Evolutionary conservation across 2,329 filamentous ascomycete genomes (phyloP), one percentile per base, ranked within the genome.

Genomic region (Periconia macrospinosa): DNA sequence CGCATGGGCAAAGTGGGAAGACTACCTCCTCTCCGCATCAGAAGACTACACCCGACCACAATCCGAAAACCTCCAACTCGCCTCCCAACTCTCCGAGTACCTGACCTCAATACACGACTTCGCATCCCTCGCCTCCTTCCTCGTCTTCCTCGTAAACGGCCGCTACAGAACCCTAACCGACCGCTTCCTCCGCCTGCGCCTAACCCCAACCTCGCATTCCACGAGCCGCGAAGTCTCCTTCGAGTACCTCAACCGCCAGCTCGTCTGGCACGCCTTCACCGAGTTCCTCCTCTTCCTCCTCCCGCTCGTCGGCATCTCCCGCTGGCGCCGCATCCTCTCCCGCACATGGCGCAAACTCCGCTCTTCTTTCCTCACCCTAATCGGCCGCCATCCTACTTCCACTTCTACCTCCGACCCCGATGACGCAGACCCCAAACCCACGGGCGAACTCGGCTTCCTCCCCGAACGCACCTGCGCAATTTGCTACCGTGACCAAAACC

Each of bases 191-290:
- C 84, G 90, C 54, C 87, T 99, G 74, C 87, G 93, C 51, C 84
- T 99, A 43, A 89, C 91, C 3, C 89, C 94, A 8, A 89, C 90
- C 6, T 92, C 89, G 2, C 91, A 72, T 54, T 90, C 96, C 70
- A 89, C 95, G 59, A 91, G 86, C 70, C 84, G 93, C 30, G 92
- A 97, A 74, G 92, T 99, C 23, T 96, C 91, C 1, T 97, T 99
- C 70, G 94, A 99, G 76, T 97, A 97, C 68, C 84, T 97, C 47
- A 99, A 99, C 73, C 87, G 94, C 45, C 94, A 99, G 76, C 85
- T 99, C 11, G 94, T 99, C 37, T 99, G 94, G 94, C 94, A 99
- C 75, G 94, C 94, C n/a, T 96, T 99, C 67, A 99, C 94, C 23
- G 94, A 99, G 72, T 99, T 99, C 66, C 80, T 99, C n/a, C 83